A percentile compares a stretch with the other conserved stretches of the same genome.
These are phyloP conservation scores for Sclerotinia subarctica DNA, from an alignment of 2,329 filamentous ascomycete species.

Conservation along the genomic window DNA sequence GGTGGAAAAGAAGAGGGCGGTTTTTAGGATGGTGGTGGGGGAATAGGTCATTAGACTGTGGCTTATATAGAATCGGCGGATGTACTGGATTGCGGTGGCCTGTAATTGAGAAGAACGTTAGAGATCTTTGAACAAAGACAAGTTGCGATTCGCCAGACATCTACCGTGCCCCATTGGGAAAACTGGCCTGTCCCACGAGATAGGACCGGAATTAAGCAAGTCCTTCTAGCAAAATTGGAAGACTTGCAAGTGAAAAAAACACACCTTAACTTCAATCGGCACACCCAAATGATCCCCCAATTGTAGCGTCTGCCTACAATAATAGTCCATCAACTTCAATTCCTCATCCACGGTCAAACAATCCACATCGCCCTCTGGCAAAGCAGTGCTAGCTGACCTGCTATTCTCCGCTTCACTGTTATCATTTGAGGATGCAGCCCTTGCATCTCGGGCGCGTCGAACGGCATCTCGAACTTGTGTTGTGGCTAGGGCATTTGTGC, in stretches of 20 bases:
- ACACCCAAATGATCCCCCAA: slow-evolving; percentile 59
- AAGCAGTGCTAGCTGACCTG: slow-evolving; percentile 27
- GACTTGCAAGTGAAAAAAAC: slow-evolving; percentile 24
- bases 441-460: slow-evolving; percentile 45
- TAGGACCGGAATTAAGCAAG: too few relatives aligned
- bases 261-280: slow-evolving; percentile 58
- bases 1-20: slow-evolving; percentile 85
- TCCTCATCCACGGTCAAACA: slow-evolving; percentile 85
- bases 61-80: slow-evolving; percentile 91
- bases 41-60: slow-evolving; percentile 97
- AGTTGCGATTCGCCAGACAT: not conserved
- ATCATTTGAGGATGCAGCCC: slow-evolving; percentile 37
- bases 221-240: not conserved
- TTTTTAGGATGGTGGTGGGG: slow-evolving; percentile 83
- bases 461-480: slow-evolving; percentile 61
- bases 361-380: slow-evolving; percentile 54
- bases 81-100: slow-evolving; percentile 52
- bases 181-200: not conserved
- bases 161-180: accelerated
- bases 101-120: slow-evolving; percentile 16
- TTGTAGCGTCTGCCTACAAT: slow-evolving; percentile 59
- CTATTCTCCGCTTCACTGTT: slow-evolving; percentile 39
- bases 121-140: not conserved
- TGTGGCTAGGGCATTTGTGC: slow-evolving; percentile 77
- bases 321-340: slow-evolving; percentile 74